These are phyloP conservation scores for Dicorynia guianensis DNA, from an alignment of 306 rosid species.

Conservation along the genomic window DNA sequence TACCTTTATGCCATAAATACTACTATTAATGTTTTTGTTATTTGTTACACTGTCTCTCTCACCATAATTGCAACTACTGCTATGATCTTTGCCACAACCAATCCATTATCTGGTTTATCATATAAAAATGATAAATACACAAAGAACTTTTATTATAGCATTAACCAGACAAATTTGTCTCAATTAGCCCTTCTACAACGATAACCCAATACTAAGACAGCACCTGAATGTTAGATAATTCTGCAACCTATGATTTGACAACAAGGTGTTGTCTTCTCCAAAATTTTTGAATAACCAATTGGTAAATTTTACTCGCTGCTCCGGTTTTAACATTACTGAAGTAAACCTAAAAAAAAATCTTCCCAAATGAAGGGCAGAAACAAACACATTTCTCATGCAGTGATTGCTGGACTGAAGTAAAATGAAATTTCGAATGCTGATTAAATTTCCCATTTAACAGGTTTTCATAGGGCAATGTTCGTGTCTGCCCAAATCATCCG, in stretches of 20 bases:
- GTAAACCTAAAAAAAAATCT: not conserved
- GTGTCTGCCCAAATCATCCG: not conserved
- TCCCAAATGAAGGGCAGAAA: not conserved
- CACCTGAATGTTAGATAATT: not conserved
- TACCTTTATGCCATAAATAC: constrained; percentile 9
- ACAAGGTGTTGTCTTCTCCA: constrained; percentile 1
- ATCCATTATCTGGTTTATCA: not conserved
- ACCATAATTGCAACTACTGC: constrained; percentile 2
- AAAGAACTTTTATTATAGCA: not conserved
- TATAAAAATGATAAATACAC: not conserved
- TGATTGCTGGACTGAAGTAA: not conserved
- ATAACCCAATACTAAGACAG: not conserved
- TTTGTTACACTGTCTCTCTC: not conserved
- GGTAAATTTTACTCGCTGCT: not conserved
- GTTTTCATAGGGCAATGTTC: not conserved
- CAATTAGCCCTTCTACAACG: not conserved
- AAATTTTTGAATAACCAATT: not conserved
- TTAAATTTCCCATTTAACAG: not conserved
- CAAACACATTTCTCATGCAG: not conserved
- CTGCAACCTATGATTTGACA: not conserved
- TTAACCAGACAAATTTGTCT: not conserved
- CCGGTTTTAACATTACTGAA: not conserved
- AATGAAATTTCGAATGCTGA: not conserved
- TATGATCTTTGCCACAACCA: not conserved
- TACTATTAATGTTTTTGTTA: not conserved